A percentile compares a stretch with the other conserved stretches of the same genome.
These are phyloP conservation scores for Erigeron canadensis DNA, from an alignment of 129 eudicot genomes.

Conservation along the genomic window DNA sequence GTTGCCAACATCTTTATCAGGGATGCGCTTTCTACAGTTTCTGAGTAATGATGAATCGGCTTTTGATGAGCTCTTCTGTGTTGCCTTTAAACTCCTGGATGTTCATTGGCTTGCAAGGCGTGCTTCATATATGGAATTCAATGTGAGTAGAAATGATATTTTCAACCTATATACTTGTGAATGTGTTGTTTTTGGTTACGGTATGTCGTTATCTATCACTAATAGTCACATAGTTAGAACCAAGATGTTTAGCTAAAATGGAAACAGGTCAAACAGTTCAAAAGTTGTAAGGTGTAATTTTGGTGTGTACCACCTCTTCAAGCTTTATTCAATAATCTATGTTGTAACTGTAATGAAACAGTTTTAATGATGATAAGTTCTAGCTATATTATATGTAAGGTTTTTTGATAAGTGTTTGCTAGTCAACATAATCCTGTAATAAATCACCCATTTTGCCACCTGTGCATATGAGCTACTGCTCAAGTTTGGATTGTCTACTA, in stretches of 20 bases:
- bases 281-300: not conserved
- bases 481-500: not conserved
- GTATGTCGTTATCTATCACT: not conserved
- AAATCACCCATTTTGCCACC: not conserved
- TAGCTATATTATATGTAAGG: not conserved
- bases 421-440: not conserved
- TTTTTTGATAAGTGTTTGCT: not conserved
- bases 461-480: not conserved
- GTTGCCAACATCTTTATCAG: slow-evolving; percentile 62
- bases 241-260: not conserved
- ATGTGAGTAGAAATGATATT: slow-evolving; percentile 43
- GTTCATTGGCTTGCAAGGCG: slow-evolving; percentile 95
- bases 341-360: not conserved
- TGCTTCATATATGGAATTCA: slow-evolving; percentile 97
- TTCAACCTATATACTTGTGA: not conserved
- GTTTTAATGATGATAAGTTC: not conserved
- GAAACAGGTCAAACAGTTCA: not conserved
- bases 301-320: not conserved
- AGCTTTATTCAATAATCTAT: not conserved
- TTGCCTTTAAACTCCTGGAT: slow-evolving; percentile 85
- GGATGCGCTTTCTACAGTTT: slow-evolving; percentile 61
- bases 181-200: not conserved
- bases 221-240: not conserved
- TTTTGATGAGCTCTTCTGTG: slow-evolving; percentile 86
- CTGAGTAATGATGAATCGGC: slow-evolving; percentile 90